These are phyloP conservation scores for Trichoderma aggressivum DNA, from an alignment of 2,329 filamentous ascomycete genomes.

Conservation along the genomic window DNA sequence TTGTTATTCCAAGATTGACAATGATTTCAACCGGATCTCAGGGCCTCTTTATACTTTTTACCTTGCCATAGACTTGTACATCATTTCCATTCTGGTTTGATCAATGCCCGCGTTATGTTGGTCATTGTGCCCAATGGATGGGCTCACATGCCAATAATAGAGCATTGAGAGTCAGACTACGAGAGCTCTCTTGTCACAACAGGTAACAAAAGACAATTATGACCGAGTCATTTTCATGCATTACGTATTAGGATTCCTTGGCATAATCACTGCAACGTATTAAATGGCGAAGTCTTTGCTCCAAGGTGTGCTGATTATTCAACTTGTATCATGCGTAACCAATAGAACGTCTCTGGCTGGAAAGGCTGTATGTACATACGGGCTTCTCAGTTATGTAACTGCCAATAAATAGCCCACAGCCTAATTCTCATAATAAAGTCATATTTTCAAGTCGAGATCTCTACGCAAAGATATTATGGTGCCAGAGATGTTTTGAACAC, in stretches of 20 bases:
- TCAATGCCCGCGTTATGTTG: neutral
- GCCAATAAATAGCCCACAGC: neutral
- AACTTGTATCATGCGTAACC: neutral
- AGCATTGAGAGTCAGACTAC: neutral
- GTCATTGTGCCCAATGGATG: neutral
- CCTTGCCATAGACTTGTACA: neutral
- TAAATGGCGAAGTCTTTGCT: neutral
- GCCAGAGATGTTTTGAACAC: neutral
- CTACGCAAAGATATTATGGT: rapidly evolving
- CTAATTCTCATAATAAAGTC: neutral
- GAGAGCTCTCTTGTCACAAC: neutral
- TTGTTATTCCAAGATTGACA: neutral
- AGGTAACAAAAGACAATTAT: neutral
- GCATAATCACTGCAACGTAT: neutral
- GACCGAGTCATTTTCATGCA: neutral
- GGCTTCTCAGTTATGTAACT: neutral
- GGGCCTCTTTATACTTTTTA: neutral
- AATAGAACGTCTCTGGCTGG: neutral
- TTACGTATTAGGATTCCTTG: neutral
- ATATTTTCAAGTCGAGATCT: neutral
- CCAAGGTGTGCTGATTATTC: neutral
- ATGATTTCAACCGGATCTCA: neutral
- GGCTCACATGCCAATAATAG: neutral
- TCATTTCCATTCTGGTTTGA: neutral
- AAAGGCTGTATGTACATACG: neutral